These are phyloP conservation scores for Diplotaxis tenuifolia DNA, from an alignment of 345 rosid species.

Conservation along the genomic window DNA sequence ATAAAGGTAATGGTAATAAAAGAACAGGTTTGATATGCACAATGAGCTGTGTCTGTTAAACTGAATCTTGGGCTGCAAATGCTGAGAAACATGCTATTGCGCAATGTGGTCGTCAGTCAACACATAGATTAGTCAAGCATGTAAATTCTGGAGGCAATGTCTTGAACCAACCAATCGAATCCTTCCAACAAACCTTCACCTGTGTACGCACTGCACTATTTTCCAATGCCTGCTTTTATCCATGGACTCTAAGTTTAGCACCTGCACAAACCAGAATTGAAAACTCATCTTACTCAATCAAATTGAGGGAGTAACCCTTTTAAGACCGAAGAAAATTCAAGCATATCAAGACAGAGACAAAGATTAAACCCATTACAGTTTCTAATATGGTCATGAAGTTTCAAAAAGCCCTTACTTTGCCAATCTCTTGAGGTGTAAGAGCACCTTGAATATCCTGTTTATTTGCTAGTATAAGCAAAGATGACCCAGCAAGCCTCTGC, in stretches of 20 bases:
- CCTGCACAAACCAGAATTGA: conserved; percentile 43
- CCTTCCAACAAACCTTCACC: conserved; percentile 88
- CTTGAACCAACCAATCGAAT: conserved; percentile 96
- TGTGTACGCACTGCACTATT: conserved; percentile 86
- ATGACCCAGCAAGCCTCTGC: conserved; percentile 92
- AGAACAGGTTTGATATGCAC: not conserved
- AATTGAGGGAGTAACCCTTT: not conserved
- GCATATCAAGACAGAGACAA: not conserved
- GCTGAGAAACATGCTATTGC: not conserved
- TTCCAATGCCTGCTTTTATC: conserved; percentile 87
- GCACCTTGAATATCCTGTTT: conserved; percentile 94
- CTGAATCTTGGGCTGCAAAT: not conserved
- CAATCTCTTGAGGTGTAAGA: conserved; percentile 77
- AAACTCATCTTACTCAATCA: not conserved
- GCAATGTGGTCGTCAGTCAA: not conserved
- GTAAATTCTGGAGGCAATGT: conserved; percentile 84
- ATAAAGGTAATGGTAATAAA: not conserved
- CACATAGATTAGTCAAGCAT: conserved; percentile 57
- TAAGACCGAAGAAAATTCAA: too few species aligned
- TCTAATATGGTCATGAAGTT: not conserved
- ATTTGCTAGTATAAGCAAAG: conserved; percentile 78
- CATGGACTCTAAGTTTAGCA: conserved; percentile 76
- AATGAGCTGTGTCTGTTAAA: not conserved
- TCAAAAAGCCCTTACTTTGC: conserved; percentile 55
- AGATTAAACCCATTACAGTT: not conserved